Evolutionary conservation across 1,284 basidiomycete species (phyloP).

Genomic region (Austroboletus olivaceoglutinosus): DNA sequence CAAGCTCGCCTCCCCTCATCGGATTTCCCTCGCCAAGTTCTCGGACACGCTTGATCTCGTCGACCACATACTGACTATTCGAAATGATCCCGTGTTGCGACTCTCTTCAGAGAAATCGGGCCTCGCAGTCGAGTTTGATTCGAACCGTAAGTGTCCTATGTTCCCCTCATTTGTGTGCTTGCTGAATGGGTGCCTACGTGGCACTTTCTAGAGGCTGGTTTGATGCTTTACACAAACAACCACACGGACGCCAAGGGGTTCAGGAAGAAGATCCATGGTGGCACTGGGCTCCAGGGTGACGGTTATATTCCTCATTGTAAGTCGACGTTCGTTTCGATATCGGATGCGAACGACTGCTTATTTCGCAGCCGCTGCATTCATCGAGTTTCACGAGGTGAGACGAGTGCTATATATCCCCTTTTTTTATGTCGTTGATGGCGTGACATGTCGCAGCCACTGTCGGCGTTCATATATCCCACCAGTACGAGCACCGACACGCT

Average conservation of each 20-base stretch:
- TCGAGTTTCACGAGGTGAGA: slow-evolving; percentile 68
- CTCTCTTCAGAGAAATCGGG: slow-evolving; percentile 59
- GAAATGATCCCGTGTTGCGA: slow-evolving; percentile 47
- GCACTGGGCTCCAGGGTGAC: slow-evolving; percentile 59
- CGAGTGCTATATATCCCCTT: background rate
- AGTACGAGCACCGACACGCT: slow-evolving; percentile 50
- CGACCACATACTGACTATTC: slow-evolving; percentile 42
- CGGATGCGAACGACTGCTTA: background rate
- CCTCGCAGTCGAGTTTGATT: slow-evolving; percentile 57
- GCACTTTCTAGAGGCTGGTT: slow-evolving; percentile 57
- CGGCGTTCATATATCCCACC: slow-evolving; percentile 47
- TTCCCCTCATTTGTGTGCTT: background rate
- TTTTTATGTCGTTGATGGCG: background rate
- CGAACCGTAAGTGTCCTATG: slow-evolving; percentile 54
- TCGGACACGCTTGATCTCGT: slow-evolving; percentile 44
- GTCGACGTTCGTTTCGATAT: slow-evolving; percentile 18
- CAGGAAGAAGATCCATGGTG: slow-evolving; percentile 72
- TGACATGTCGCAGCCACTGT: slow-evolving; percentile 38
- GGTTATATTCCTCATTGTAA: slow-evolving; percentile 59
- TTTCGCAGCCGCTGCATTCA: slow-evolving; percentile 58
- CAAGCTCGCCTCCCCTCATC: slow-evolving; percentile 41
- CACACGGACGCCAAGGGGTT: slow-evolving; percentile 48
- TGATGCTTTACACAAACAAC: slow-evolving; percentile 71
- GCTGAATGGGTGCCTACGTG: background rate
- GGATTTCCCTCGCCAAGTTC: slow-evolving; percentile 32